These are phyloP conservation scores for Claviceps maximensis DNA, from an alignment of 2,329 filamentous ascomycete genomes.

Conservation along the genomic window DNA sequence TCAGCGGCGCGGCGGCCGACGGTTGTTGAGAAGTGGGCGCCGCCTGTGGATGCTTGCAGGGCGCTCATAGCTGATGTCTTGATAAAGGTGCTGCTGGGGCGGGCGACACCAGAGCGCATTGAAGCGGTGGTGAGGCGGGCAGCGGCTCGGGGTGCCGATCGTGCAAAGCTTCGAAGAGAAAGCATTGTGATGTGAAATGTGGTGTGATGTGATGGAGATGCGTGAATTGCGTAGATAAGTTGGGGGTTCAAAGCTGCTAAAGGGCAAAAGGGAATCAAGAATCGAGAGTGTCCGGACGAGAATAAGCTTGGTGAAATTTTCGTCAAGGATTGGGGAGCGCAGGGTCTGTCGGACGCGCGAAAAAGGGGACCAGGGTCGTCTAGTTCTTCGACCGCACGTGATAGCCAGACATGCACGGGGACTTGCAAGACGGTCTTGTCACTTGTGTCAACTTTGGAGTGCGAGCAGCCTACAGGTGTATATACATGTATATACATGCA, in stretches of 20 bases:
- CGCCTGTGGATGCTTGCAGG: constrained; percentile 19
- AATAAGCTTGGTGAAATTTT: neutral
- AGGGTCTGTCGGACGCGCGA: no score
- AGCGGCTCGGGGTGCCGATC: constrained; percentile 52
- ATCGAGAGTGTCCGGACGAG: no score
- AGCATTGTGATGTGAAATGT: constrained; percentile 39
- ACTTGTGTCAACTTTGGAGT: no score
- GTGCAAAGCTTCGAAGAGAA: constrained; percentile 51
- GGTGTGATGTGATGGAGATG: neutral
- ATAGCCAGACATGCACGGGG: neutral
- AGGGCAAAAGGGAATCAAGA: no score
- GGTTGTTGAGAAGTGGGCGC: constrained; percentile 35
- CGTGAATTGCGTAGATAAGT: constrained; percentile 4
- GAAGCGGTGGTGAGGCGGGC: constrained; percentile 42
- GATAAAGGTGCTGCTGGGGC: constrained; percentile 34
- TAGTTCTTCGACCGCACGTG: neutral
- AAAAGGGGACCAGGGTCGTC: neutral
- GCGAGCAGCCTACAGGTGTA: no score
- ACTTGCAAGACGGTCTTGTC: no score
- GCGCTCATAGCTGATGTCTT: constrained; percentile 27
- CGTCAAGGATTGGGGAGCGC: neutral
- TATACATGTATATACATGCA: no score
- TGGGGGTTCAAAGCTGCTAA: constrained; percentile 6
- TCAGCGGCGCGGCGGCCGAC: constrained; percentile 26
- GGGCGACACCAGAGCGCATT: constrained; percentile 33